These are phyloP conservation scores for Hylodesmum podocarpum DNA, from an alignment of 306 rosid species.

Conservation along the genomic window DNA sequence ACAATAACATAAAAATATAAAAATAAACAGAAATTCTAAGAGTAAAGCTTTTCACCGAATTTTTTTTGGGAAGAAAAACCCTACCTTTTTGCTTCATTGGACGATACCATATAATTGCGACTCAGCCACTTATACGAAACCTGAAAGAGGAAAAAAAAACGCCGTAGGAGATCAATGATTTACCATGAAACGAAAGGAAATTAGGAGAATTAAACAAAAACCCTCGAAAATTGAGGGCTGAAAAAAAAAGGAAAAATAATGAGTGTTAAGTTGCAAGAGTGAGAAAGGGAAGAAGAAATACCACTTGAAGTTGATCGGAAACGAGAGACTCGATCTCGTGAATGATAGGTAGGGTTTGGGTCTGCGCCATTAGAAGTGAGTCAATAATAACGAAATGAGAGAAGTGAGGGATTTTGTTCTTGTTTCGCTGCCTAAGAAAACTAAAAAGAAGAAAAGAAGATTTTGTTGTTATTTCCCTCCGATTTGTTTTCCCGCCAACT, in stretches of 20 bases:
- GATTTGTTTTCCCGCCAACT: slow-evolving; percentile 44
- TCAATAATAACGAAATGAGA: neutral
- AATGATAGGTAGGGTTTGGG: slow-evolving; percentile 64
- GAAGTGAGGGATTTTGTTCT: slow-evolving; percentile 19
- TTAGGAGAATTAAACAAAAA: slow-evolving; percentile 2
- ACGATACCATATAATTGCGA: slow-evolving; percentile 84
- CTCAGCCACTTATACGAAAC: slow-evolving; percentile 98
- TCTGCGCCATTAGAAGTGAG: slow-evolving; percentile 40
- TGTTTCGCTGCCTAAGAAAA: too few species aligned
- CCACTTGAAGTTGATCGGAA: slow-evolving; percentile 90
- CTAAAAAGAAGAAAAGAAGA: too few species aligned
- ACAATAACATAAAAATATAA: neutral
- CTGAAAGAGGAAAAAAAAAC: slow-evolving; percentile 41
- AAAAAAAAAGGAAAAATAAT: neutral
- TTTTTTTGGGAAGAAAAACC: neutral
- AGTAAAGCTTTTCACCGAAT: neutral
- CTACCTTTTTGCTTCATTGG: slow-evolving; percentile 82
- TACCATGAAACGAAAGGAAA: neutral
- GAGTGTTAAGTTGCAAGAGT: neutral
- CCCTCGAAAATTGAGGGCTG: neutral
- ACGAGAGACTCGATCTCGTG: slow-evolving; percentile 68
- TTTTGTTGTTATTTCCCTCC: neutral
- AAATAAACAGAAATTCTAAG: neutral
- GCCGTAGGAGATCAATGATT: neutral
- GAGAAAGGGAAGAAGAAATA: slow-evolving; percentile 1